Conservation (phyloP, 768 basidiomycete species). For the Russula abietina region DNA sequence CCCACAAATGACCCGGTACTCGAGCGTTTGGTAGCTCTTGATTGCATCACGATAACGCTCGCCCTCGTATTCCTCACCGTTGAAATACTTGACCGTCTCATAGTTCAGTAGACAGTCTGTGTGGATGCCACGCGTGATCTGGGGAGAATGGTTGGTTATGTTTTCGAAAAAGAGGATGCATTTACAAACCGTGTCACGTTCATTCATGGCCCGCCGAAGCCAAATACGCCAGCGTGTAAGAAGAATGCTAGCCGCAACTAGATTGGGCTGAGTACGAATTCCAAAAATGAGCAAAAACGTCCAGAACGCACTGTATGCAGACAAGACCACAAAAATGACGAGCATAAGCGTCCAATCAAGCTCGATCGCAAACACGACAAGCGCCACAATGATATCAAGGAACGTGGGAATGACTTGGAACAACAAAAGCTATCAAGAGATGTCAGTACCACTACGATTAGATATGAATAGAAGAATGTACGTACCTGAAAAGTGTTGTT, state of each 20-base stretch:
- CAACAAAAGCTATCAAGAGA: conserved; percentile 52
- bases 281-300: background rate
- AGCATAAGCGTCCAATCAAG: conserved; percentile 64
- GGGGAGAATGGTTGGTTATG: background rate
- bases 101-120: conserved; percentile 77
- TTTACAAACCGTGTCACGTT: conserved; percentile 61
- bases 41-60: conserved; percentile 67
- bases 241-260: conserved; percentile 46
- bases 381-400: conserved; percentile 69
- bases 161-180: conserved; percentile 2
- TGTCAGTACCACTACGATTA: conserved; percentile 8
- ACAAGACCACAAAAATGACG: conserved; percentile 68
- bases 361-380: conserved; percentile 53
- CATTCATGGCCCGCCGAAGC: conserved; percentile 74
- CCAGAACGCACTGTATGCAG: conserved; percentile 52
- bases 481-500: conserved; percentile 69
- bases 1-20: conserved; percentile 69
- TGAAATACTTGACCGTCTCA: conserved; percentile 85
- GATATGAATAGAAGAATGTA: background rate
- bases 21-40: conserved; percentile 63
- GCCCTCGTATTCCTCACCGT: conserved; percentile 76
- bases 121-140: conserved; percentile 77
- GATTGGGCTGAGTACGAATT: conserved; percentile 12
- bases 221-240: conserved; percentile 70
- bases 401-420: conserved; percentile 82